Conservation (phyloP, 257 asterid species). For the Salvia miltiorrhiza region DNA sequence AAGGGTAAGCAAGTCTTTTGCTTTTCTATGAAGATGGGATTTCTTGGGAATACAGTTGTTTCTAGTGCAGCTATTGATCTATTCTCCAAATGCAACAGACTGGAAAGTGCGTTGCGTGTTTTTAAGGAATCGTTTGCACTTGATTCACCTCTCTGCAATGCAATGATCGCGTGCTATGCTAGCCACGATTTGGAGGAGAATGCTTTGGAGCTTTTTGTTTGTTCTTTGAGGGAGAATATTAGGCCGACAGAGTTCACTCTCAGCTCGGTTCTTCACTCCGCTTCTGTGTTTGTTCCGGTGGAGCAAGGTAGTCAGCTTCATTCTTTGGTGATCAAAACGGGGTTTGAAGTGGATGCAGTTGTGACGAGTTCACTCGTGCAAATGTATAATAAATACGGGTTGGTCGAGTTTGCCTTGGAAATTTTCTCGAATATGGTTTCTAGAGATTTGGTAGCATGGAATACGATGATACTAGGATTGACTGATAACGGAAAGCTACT, state of each 20-base stretch:
- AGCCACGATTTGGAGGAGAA: slow-evolving; percentile 40
- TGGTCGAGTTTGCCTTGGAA: slow-evolving; percentile 34
- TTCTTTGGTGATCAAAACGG: slow-evolving; percentile 56
- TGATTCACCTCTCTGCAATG: slow-evolving; percentile 50
- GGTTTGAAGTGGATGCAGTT: slow-evolving; percentile 49
- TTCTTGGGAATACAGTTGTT: slow-evolving; percentile 45
- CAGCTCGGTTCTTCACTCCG: slow-evolving; percentile 46
- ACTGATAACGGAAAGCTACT: slow-evolving; percentile 48
- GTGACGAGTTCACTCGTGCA: slow-evolving; percentile 61
- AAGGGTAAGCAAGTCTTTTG: slow-evolving; percentile 57
- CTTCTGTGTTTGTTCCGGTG: slow-evolving; percentile 36
- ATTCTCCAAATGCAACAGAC: slow-evolving; percentile 68
- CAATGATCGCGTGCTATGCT: slow-evolving; percentile 66
- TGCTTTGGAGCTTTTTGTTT: slow-evolving; percentile 47
- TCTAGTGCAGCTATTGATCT: slow-evolving; percentile 69
- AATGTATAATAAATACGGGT: slow-evolving; percentile 50
- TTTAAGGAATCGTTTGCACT: slow-evolving; percentile 37
- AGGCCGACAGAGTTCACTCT: slow-evolving; percentile 62
- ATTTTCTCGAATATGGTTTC: slow-evolving; percentile 34
- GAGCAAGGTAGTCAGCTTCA: slow-evolving; percentile 62
- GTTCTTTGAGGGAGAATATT: slow-evolving; percentile 34
- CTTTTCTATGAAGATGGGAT: slow-evolving; percentile 56
- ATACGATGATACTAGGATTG: slow-evolving; percentile 53
- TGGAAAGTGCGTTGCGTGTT: slow-evolving; percentile 39
- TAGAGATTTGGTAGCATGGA: slow-evolving; percentile 67